Percentiles rank a stretch among this genome's conserved stretches.
These are phyloP conservation scores for Camelina neglecta DNA, from an alignment of 345 rosid species.

Conservation along the genomic window DNA sequence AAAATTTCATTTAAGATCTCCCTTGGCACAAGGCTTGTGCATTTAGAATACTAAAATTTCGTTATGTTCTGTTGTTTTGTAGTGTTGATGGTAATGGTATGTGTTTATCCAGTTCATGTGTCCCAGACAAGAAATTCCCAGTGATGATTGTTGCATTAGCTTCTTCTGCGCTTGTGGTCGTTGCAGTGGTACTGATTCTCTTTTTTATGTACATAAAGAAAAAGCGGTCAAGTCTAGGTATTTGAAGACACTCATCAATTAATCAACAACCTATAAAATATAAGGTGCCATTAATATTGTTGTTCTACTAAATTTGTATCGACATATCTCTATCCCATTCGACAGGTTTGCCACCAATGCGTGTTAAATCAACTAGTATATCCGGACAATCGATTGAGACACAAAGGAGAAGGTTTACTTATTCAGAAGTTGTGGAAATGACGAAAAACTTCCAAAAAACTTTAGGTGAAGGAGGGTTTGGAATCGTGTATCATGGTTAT, in stretches of 20 bases:
- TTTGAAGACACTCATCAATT: background rate
- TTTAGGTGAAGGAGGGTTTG: conserved; percentile 63
- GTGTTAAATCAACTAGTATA: background rate
- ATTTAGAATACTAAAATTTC: background rate
- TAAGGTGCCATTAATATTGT: background rate
- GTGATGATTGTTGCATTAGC: conserved; percentile 32
- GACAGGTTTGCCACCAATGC: background rate
- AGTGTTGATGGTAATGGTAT: background rate
- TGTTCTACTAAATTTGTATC: background rate
- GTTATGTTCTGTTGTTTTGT: background rate
- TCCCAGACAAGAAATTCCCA: conserved; percentile 20
- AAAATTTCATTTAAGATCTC: background rate
- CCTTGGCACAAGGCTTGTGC: too few relatives aligned
- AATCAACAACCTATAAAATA: background rate
- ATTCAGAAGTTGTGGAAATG: conserved; percentile 43
- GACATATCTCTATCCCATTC: background rate
- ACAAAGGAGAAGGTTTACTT: conserved; percentile 35
- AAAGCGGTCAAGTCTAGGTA: conserved; percentile 29
- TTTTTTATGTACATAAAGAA: background rate
- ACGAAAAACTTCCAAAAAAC: conserved; percentile 48
- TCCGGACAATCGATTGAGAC: background rate
- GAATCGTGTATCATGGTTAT: conserved; percentile 53
- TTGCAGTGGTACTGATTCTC: background rate
- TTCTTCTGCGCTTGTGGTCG: background rate
- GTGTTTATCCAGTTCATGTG: conserved; percentile 20